A percentile compares a stretch with the other conserved stretches of the same genome.
phyloP scores from a whole-genome alignment of 495 filamentous ascomycete species.

The Massariosphaeria phaeospora region DNA sequence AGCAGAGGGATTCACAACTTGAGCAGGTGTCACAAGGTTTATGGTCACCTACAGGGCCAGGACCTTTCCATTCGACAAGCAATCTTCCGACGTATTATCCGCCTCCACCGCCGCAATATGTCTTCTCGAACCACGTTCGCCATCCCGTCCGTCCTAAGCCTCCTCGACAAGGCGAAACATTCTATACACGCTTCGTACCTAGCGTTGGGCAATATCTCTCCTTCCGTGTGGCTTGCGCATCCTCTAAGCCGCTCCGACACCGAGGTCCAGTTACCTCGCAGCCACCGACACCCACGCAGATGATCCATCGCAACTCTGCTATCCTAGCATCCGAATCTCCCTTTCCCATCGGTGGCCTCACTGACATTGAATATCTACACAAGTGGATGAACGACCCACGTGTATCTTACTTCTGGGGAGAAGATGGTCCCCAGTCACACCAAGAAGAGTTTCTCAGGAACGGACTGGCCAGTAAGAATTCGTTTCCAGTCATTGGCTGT shows the following conservation, averaged over 20 bases:
- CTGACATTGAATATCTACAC: conserved; percentile 71
- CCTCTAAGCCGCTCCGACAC: conserved; percentile 50
- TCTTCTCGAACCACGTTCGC: conserved; percentile 68
- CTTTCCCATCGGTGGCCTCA: conserved; percentile 37
- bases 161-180: conserved; percentile 76
- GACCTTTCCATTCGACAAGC: conserved; percentile 69
- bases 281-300: conserved; percentile 26
- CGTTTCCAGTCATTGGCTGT: conserved; percentile 85
- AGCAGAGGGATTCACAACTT: conserved; percentile 16
- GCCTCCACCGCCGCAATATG: conserved; percentile 74
- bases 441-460: conserved; percentile 66
- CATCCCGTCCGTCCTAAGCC: conserved; percentile 89
- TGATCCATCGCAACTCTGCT: conserved; percentile 31
- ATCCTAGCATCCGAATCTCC: conserved; percentile 34
- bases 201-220: conserved; percentile 79
- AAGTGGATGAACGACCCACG: conserved; percentile 88
- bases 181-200: conserved; percentile 84
- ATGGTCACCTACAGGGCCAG: conserved; percentile 44
- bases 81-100: conserved; percentile 90
- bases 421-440: conserved; percentile 54
- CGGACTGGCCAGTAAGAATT: conserved; percentile 62
- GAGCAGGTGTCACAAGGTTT: conserved; percentile 37
- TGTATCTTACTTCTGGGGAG: conserved; percentile 77
- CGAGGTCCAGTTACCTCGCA: conserved; percentile 47
- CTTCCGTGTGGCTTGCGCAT: conserved; percentile 70